A percentile compares a stretch with the other conserved stretches of the same genome.
phyloP scores from a whole-genome alignment of 2,329 filamentous ascomycete species.

The Aspergillus pseudotamarii region DNA sequence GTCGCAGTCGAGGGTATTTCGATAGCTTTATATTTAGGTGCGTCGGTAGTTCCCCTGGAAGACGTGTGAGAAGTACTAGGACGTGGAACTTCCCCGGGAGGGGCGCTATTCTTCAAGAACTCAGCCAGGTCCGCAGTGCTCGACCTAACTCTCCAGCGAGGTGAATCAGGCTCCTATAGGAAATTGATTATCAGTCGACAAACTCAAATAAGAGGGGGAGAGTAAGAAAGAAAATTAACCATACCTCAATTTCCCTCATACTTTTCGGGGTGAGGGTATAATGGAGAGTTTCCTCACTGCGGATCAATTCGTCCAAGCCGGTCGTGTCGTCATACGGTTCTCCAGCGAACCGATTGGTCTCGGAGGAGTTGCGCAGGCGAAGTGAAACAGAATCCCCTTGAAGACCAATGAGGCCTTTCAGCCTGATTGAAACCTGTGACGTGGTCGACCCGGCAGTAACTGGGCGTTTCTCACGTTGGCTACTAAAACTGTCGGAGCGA shows the following conservation, averaged over 20 bases:
- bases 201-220: too few species aligned
- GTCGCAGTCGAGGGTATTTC: slow-evolving; percentile 16
- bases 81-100: slow-evolving; percentile 29
- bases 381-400: slow-evolving; percentile 31
- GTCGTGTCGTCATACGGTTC: slow-evolving; percentile 58
- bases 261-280: slow-evolving; percentile 79
- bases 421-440: slow-evolving; percentile 44
- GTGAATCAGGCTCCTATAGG: slow-evolving; percentile 36
- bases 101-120: slow-evolving; percentile 40
- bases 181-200: slow-evolving; percentile 6
- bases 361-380: slow-evolving; percentile 39
- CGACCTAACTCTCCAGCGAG: slow-evolving; percentile 35
- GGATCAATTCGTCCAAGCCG: slow-evolving; percentile 77
- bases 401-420: slow-evolving; percentile 46
- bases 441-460: slow-evolving; percentile 43
- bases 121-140: slow-evolving; percentile 42
- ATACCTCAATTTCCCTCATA: slow-evolving; percentile 75
- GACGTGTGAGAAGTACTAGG: slow-evolving; percentile 24
- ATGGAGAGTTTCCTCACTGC: slow-evolving; percentile 79
- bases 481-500: slow-evolving; percentile 45
- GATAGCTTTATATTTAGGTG: slow-evolving; percentile 30
- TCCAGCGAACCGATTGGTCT: slow-evolving; percentile 34
- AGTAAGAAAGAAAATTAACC: slow-evolving; percentile 29
- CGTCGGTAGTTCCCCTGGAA: slow-evolving; percentile 25
- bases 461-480: slow-evolving; percentile 41